Evolutionary conservation across 805 yeast genomes (phyloP).

Genomic region (Maudiozyma turicensis): DNA sequence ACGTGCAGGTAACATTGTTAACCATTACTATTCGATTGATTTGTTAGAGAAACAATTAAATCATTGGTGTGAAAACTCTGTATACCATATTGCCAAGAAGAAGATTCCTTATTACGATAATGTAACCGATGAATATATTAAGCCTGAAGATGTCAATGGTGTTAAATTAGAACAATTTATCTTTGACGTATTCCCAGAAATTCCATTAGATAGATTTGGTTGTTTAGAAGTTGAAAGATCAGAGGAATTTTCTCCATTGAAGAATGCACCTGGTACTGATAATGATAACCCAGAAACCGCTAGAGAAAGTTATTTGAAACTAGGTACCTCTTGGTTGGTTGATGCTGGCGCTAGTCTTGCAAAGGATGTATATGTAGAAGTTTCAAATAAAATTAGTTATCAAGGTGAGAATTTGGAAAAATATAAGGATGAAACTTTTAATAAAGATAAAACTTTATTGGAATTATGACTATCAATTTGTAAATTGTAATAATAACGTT

Average conservation of each 20-base stretch:
- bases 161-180: slow-evolving; percentile 93
- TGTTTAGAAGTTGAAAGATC: slow-evolving; percentile 82
- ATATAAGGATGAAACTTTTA: slow-evolving; percentile 39
- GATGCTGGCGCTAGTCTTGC: slow-evolving; percentile 57
- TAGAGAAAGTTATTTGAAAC: slow-evolving; percentile 47
- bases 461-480: slow-evolving; percentile 5
- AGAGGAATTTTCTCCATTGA: slow-evolving; percentile 87
- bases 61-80: slow-evolving; percentile 62
- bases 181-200: slow-evolving; percentile 86
- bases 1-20: slow-evolving; percentile 95
- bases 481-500: too few species aligned
- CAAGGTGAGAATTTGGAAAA: slow-evolving; percentile 59
- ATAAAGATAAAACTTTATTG: slow-evolving; percentile 18
- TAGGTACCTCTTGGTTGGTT: slow-evolving; percentile 67
- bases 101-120: slow-evolving; percentile 59
- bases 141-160: slow-evolving; percentile 81
- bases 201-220: slow-evolving; percentile 65
- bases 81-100: slow-evolving; percentile 93
- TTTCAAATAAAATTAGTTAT: slow-evolving; percentile 66
- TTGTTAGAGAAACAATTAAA: slow-evolving; percentile 52
- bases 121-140: slow-evolving; percentile 35
- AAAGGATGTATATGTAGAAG: slow-evolving; percentile 52
- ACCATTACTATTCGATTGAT: slow-evolving; percentile 86
- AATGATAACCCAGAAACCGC: slow-evolving; percentile 84
- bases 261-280: slow-evolving; percentile 76